Percentiles rank a stretch among this genome's conserved stretches.
Evolutionary conservation across 2,329 filamentous ascomycete genomes (phyloP).

Genomic region (Paramyrothecium sp.): DNA sequence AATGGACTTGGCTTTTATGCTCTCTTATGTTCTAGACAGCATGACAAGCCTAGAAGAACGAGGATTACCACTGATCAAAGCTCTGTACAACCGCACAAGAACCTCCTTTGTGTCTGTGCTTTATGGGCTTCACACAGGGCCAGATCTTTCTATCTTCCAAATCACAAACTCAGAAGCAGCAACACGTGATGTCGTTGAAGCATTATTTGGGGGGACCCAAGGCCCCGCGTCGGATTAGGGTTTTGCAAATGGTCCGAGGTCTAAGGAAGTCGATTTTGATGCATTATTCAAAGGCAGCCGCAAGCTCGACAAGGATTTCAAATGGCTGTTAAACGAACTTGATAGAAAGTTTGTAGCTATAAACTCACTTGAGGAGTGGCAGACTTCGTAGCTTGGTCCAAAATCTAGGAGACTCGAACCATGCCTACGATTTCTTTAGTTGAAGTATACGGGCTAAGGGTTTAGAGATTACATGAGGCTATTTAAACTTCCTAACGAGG

Average conservation of each 20-base stretch:
- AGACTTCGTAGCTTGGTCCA: background rate
- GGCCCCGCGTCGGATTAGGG: background rate
- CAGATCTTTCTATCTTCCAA: background rate
- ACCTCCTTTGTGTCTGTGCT: background rate
- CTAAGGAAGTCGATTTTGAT: background rate
- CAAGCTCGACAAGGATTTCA: background rate
- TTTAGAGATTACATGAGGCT: too few relatives aligned
- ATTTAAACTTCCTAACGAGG: too few relatives aligned
- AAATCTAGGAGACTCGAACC: background rate
- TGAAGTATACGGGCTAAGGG: too few relatives aligned
- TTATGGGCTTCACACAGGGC: background rate
- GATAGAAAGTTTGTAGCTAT: background rate
- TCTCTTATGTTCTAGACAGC: background rate
- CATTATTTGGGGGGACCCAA: background rate
- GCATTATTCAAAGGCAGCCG: background rate
- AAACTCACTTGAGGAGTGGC: background rate
- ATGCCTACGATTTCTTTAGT: too few relatives aligned
- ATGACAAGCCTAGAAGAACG: background rate
- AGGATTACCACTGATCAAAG: background rate
- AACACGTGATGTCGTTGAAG: background rate
- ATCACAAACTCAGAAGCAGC: background rate
- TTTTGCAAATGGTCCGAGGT: background rate
- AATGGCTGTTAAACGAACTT: background rate
- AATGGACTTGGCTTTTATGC: background rate
- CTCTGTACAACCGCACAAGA: background rate